A percentile compares a stretch with the other conserved stretches of the same genome.
phyloP scores from a whole-genome alignment of 768 basidiomycete species.

The Termitomyces eurrhizus region DNA sequence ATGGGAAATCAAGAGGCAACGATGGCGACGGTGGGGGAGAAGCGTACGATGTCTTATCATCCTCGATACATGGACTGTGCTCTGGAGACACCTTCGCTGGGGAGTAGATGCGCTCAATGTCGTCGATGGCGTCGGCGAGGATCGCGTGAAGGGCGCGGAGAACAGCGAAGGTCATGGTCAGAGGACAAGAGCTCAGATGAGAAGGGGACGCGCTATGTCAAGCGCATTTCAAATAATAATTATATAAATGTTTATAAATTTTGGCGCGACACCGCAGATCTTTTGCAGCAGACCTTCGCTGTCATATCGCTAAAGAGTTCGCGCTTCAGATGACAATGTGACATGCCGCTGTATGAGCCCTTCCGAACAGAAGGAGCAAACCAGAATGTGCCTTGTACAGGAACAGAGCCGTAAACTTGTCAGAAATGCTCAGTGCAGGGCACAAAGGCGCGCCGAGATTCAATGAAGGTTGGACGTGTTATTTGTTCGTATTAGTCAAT shows the following conservation, averaged over 20 bases:
- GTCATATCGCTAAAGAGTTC: slow-evolving; percentile 15
- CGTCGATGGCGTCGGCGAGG: slow-evolving; percentile 64
- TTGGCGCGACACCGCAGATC: slow-evolving; percentile 16
- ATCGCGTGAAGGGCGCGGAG: slow-evolving; percentile 63
- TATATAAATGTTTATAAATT: slow-evolving; percentile 5
- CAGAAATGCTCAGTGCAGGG: slow-evolving; percentile 7
- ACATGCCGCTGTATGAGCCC: neutral
- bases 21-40: slow-evolving; percentile 31
- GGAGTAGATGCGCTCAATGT: slow-evolving; percentile 59
- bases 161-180: slow-evolving; percentile 54
- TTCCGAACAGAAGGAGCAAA: neutral
- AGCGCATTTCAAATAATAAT: slow-evolving; percentile 14
- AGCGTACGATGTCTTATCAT: slow-evolving; percentile 18
- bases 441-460: slow-evolving; percentile 1
- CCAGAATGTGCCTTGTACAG: neutral
- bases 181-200: slow-evolving; percentile 5
- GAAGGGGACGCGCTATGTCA: neutral
- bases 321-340: slow-evolving; percentile 3
- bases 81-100: slow-evolving; percentile 17
- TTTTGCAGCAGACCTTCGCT: slow-evolving; percentile 13
- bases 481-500: slow-evolving; percentile 8
- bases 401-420: slow-evolving; percentile 14
- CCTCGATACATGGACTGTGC: neutral
- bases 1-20: slow-evolving; percentile 49
- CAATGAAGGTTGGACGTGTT: slow-evolving; percentile 10